Evolutionary conservation across 1,284 basidiomycete species (phyloP).

Genomic region (Sanghuangporus sanghuang): DNA sequence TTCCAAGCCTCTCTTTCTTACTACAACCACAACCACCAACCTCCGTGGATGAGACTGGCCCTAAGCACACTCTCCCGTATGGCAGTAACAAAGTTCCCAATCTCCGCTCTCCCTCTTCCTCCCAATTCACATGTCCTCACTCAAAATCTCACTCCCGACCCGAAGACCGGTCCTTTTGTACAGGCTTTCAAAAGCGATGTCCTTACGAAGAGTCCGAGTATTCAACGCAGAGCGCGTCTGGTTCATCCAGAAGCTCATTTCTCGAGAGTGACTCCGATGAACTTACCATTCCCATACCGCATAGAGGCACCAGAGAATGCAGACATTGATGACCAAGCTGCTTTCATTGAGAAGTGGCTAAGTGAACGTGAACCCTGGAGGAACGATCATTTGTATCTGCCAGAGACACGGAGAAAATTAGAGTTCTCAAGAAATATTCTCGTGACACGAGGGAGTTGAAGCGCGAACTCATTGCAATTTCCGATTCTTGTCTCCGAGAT

Average conservation of each 20-base stretch:
- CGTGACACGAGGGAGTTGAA: constrained; percentile 52
- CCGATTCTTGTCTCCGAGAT: constrained; percentile 63
- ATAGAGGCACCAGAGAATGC: constrained; percentile 52
- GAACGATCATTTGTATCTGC: constrained; percentile 4
- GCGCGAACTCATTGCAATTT: constrained; percentile 65
- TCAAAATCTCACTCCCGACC: constrained; percentile 68
- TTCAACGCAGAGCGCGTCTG: constrained; percentile 69
- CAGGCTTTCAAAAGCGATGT: constrained; percentile 43
- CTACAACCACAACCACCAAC: background rate
- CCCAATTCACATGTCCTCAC: constrained; percentile 54
- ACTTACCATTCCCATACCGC: constrained; percentile 81
- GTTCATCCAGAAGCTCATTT: constrained; percentile 65
- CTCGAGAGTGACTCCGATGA: constrained; percentile 79
- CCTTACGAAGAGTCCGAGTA: constrained; percentile 51
- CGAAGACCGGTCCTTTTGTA: constrained; percentile 44
- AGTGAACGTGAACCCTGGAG: constrained; percentile 13
- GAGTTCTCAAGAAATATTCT: constrained; percentile 39
- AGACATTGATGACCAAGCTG: constrained; percentile 47
- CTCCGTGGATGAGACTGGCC: background rate
- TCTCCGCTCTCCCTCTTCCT: constrained; percentile 66
- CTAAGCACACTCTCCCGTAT: background rate
- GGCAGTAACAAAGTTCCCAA: constrained; percentile 28
- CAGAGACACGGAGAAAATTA: constrained; percentile 18
- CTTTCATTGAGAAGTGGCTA: constrained; percentile 65
- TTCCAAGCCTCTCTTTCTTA: background rate